phyloP scores from a whole-genome alignment of 2,329 filamentous ascomycete genomes.

The Curvularia verruculosa region DNA sequence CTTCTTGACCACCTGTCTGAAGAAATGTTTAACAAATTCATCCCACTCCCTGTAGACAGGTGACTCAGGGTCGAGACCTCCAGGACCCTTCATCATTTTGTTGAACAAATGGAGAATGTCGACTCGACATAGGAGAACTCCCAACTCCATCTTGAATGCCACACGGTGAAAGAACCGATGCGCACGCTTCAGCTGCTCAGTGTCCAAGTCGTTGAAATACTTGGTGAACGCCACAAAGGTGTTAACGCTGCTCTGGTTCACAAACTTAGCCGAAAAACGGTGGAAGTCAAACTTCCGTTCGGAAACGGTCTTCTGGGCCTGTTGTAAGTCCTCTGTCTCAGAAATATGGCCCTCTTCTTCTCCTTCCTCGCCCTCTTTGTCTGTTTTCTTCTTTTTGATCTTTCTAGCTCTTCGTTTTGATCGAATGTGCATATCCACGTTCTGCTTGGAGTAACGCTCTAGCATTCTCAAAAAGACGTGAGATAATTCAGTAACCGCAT shows the following conservation, averaged over 20 bases:
- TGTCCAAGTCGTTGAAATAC: constrained; percentile 80
- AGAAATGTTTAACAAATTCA: constrained; percentile 81
- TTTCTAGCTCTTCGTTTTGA: constrained; percentile 75
- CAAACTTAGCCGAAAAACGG: constrained; percentile 79
- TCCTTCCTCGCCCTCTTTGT: constrained; percentile 57
- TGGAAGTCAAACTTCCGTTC: constrained; percentile 96
- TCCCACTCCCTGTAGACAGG: constrained; percentile 87
- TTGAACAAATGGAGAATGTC: constrained; percentile 90
- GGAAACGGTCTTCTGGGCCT: constrained; percentile 71
- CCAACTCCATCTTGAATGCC: constrained; percentile 93
- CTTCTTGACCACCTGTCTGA: constrained; percentile 82
- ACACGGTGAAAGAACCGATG: constrained; percentile 94
- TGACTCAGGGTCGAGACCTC: constrained; percentile 71
- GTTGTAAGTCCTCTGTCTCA: constrained; percentile 69
- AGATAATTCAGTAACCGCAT: constrained; percentile 86
- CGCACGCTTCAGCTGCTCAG: constrained; percentile 83
- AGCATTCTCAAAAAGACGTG: constrained; percentile 92
- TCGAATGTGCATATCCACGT: constrained; percentile 89
- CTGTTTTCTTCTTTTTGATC: constrained; percentile 68
- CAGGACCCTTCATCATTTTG: constrained; percentile 88
- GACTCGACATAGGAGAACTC: constrained; percentile 84
- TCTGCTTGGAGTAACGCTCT: constrained; percentile 93
- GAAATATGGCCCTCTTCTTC: constrained; percentile 64
- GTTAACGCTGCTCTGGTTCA: constrained; percentile 83
- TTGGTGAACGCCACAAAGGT: constrained; percentile 82